phyloP scores from a whole-genome alignment of 257 asterid genomes.

The Capsicum chinense region DNA sequence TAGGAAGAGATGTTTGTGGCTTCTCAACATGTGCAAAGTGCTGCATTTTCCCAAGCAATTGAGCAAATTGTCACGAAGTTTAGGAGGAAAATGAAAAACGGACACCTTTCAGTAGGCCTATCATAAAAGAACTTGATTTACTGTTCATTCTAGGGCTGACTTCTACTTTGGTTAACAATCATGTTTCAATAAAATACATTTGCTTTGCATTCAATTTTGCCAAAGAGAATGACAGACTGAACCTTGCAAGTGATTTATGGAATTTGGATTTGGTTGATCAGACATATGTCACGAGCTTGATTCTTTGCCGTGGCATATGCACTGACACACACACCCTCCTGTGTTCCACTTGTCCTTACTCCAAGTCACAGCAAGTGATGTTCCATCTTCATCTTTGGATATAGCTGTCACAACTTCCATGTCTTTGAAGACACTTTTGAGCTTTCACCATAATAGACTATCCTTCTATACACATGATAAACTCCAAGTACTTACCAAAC shows the following conservation, averaged over 20 bases:
- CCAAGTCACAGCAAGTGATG: not conserved
- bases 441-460: not conserved
- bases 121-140: not conserved
- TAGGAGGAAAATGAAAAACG: conserved; percentile 6
- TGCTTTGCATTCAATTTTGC: not conserved
- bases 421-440: not conserved
- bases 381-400: not conserved
- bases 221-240: not conserved
- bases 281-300: conserved; percentile 27
- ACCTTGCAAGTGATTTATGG: conserved; percentile 10
- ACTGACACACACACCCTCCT: conserved; percentile 14
- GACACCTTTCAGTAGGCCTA: not conserved
- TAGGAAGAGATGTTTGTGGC: not conserved
- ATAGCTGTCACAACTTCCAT: not conserved
- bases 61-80: not conserved
- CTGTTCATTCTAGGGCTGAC: not conserved
- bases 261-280: conserved; percentile 19
- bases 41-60: not conserved
- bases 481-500: not conserved
- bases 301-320: not conserved
- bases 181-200: not conserved
- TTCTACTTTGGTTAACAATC: not conserved
- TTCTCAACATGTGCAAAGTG: not conserved
- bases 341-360: not conserved
- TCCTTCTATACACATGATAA: not conserved